Evolutionary conservation across 768 basidiomycete genomes (phyloP).

Genomic region (Auricularia cornea): DNA sequence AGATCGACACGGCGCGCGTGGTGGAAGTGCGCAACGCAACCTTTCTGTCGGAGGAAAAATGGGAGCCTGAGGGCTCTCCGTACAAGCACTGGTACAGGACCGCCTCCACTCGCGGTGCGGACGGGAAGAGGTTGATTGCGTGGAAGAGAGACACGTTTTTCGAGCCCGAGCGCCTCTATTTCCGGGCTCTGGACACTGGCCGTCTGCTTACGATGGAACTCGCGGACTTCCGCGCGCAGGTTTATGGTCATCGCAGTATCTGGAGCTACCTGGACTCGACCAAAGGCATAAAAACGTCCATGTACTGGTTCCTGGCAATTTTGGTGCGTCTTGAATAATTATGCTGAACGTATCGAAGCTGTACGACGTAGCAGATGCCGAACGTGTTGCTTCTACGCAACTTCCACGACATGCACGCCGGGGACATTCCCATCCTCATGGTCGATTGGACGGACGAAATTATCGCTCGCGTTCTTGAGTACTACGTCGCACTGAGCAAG

Average conservation of each 20-base stretch:
- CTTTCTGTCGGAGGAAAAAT: no score
- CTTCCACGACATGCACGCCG: not conserved
- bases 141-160: not conserved
- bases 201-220: not conserved
- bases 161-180: not conserved
- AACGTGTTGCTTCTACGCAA: not conserved
- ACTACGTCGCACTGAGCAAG: not conserved
- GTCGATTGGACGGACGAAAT: not conserved
- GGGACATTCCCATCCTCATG: not conserved
- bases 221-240: not conserved
- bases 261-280: not conserved
- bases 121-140: not conserved
- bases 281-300: not conserved
- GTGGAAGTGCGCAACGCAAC: no score
- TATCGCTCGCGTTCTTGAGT: not conserved
- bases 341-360: no score
- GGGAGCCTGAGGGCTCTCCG: no score
- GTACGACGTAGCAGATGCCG: not conserved
- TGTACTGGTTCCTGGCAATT: not conserved
- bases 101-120: no score
- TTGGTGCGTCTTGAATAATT: not conserved
- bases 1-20: no score
- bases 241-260: not conserved
- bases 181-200: not conserved
- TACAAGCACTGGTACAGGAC: no score